Percentiles rank a stretch among this genome's conserved stretches.
Conservation (phyloP, 2,329 filamentous ascomycete species). For the Canariomyces notabilis region DNA sequence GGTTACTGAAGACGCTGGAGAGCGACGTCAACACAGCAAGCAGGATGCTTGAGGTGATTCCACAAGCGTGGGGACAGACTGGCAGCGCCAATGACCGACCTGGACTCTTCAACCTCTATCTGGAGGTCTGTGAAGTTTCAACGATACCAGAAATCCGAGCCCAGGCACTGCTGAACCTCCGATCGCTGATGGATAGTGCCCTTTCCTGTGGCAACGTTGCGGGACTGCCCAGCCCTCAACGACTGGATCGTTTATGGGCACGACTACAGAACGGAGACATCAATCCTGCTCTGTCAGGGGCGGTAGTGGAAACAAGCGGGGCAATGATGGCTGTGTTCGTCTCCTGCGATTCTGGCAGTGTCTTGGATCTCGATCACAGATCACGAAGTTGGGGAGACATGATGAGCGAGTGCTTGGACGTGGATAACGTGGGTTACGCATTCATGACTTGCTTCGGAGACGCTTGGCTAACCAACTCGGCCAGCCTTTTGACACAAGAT, state of each 20-base stretch:
- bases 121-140: slow-evolving; percentile 36
- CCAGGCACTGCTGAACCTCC: slow-evolving; percentile 44
- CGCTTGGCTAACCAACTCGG: neutral
- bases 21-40: slow-evolving; percentile 38
- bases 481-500: slow-evolving; percentile 60
- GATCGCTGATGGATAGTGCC: slow-evolving; percentile 39
- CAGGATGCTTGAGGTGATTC: slow-evolving; percentile 38
- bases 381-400: slow-evolving; percentile 21
- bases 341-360: neutral
- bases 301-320: slow-evolving; percentile 44
- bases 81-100: slow-evolving; percentile 3
- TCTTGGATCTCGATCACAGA: slow-evolving; percentile 7
- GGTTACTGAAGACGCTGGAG: slow-evolving; percentile 35
- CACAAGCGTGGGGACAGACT: slow-evolving; percentile 26
- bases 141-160: slow-evolving; percentile 42
- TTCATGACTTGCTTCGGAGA: neutral
- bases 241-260: slow-evolving; percentile 39
- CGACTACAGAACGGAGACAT: slow-evolving; percentile 28
- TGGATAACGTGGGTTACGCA: slow-evolving; percentile 20
- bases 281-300: slow-evolving; percentile 45
- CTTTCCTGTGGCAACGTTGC: slow-evolving; percentile 27
- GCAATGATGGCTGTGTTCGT: slow-evolving; percentile 36
- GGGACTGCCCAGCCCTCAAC: slow-evolving; percentile 30
- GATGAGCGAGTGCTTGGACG: slow-evolving; percentile 20
- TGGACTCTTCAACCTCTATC: slow-evolving; percentile 39